phyloP scores from a whole-genome alignment of 2,329 filamentous ascomycete species.

The Pseudocercospora fijiensis region DNA sequence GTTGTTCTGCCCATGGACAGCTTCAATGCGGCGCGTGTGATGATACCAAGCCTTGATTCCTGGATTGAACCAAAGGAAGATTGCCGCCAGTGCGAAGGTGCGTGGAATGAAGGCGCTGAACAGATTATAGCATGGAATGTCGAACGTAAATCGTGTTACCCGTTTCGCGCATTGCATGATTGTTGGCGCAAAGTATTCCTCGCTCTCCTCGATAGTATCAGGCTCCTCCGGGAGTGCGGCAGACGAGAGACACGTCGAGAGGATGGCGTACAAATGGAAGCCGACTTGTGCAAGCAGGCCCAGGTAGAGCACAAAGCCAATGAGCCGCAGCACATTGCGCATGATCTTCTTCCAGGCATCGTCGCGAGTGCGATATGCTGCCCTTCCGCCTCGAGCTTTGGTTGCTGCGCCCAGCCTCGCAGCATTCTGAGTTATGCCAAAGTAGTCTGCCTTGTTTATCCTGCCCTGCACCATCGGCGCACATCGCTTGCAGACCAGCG shows the following conservation, averaged over 20 bases:
- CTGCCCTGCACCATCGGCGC: constrained; percentile 65
- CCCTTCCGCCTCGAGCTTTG: constrained; percentile 35
- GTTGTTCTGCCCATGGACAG: constrained; percentile 48
- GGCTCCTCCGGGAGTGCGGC: not conserved
- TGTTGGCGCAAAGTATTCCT: constrained; percentile 16
- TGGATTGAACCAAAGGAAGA: constrained; percentile 38
- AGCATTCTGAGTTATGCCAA: constrained; percentile 34
- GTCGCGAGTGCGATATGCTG: constrained; percentile 49
- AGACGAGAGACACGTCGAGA: constrained; percentile 9
- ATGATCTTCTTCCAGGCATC: constrained; percentile 40
- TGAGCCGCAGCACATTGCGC: constrained; percentile 28
- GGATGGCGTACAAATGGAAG: constrained; percentile 34
- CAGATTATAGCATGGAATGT: constrained; percentile 26
- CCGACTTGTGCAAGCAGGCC: constrained; percentile 30
- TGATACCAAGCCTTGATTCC: constrained; percentile 35
- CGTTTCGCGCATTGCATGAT: constrained; percentile 23
- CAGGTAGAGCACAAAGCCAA: constrained; percentile 26
- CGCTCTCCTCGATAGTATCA: constrained; percentile 10
- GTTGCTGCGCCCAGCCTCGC: constrained; percentile 72
- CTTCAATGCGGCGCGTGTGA: constrained; percentile 32
- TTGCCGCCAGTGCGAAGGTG: constrained; percentile 27
- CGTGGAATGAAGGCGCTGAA: constrained; percentile 29
- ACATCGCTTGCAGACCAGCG: constrained; percentile 81
- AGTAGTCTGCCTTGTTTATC: constrained; percentile 37
- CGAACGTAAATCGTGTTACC: constrained; percentile 21